These are phyloP conservation scores for Uronychia setigera DNA, from an alignment of 73 alveolate species.

Conservation along the genomic window DNA sequence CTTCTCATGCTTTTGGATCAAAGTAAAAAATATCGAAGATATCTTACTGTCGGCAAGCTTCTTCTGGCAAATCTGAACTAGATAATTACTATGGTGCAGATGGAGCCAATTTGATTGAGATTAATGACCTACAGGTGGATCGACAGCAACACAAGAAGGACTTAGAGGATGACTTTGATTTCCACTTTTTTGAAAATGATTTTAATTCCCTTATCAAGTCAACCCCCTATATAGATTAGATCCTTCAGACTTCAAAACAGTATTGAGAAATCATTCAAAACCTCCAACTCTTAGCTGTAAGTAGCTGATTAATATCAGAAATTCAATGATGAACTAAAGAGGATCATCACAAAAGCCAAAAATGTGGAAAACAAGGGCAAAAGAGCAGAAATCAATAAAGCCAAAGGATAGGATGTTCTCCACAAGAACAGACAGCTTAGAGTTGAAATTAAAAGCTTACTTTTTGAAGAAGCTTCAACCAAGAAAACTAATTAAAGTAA, in stretches of 20 bases:
- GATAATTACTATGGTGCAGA: background rate
- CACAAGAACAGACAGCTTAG: constrained; percentile 39
- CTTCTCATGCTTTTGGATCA: too few relatives aligned
- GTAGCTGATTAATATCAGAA: constrained; percentile 14
- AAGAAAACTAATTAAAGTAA: too few relatives aligned
- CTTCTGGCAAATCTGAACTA: too few relatives aligned
- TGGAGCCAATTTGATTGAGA: background rate
- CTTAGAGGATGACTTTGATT: constrained; percentile 23
- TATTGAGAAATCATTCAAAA: constrained; percentile 37
- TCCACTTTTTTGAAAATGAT: constrained; percentile 32
- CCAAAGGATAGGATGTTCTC: constrained; percentile 23
- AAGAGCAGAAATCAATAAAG: constrained; percentile 19
- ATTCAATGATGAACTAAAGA: constrained; percentile 46
- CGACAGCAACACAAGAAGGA: background rate
- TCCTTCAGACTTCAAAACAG: constrained; percentile 42
- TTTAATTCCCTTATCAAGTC: constrained; percentile 29
- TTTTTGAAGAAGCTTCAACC: constrained; percentile 4
- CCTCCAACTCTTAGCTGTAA: constrained; percentile 44
- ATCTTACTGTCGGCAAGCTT: too few relatives aligned
- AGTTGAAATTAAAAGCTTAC: constrained; percentile 37
- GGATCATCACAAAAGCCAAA: constrained; percentile 21
- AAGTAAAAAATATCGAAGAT: too few relatives aligned
- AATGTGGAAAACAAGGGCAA: constrained; percentile 30
- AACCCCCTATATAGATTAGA: constrained; percentile 50
- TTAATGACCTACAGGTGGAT: background rate